Evolutionary conservation across 2,329 filamentous ascomycete genomes (phyloP).

Genomic region (Zymoseptoria crescenta): DNA sequence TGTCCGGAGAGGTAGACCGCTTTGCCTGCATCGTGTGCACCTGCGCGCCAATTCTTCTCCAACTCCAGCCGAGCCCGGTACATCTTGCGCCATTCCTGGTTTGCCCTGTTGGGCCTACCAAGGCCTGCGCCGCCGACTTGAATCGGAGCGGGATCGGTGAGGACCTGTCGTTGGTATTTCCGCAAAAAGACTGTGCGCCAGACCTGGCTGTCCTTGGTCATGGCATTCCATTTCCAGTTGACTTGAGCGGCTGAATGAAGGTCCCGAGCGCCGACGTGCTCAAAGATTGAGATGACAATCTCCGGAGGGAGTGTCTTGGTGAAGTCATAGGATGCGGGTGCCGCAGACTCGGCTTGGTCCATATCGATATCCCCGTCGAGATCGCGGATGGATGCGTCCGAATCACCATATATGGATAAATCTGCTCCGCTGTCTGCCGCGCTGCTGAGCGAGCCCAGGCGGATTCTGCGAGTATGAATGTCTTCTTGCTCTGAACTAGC

Average conservation of each 20-base stretch:
- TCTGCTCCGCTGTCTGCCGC: constrained; percentile 33
- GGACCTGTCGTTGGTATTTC: constrained; percentile 42
- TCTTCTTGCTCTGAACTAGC: constrained; percentile 12
- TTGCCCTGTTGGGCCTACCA: constrained; percentile 42
- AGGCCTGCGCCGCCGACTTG: constrained; percentile 46
- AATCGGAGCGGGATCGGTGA: constrained; percentile 38
- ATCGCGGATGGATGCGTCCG: constrained; percentile 19
- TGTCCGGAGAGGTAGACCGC: constrained; percentile 90
- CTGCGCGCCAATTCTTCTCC: constrained; percentile 63
- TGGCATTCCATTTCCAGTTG: constrained; percentile 48
- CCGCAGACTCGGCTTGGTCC: constrained; percentile 8
- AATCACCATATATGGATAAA: constrained; percentile 21
- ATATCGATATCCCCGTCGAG: constrained; percentile 28
- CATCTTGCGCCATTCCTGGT: constrained; percentile 78
- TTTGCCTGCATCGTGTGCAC: constrained; percentile 59
- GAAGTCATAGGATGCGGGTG: constrained; percentile 13
- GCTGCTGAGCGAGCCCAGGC: constrained; percentile 25
- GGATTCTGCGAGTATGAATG: constrained; percentile 16
- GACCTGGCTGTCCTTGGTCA: constrained; percentile 50
- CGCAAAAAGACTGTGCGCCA: constrained; percentile 56
- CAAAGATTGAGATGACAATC: constrained; percentile 51
- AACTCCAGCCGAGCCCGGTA: constrained; percentile 70
- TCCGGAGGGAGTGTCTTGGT: constrained; percentile 50
- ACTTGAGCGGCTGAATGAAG: constrained; percentile 50
- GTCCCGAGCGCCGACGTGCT: constrained; percentile 51